Conservation (phyloP, 768 basidiomycete genomes). For the Butyriboletus loyo region DNA sequence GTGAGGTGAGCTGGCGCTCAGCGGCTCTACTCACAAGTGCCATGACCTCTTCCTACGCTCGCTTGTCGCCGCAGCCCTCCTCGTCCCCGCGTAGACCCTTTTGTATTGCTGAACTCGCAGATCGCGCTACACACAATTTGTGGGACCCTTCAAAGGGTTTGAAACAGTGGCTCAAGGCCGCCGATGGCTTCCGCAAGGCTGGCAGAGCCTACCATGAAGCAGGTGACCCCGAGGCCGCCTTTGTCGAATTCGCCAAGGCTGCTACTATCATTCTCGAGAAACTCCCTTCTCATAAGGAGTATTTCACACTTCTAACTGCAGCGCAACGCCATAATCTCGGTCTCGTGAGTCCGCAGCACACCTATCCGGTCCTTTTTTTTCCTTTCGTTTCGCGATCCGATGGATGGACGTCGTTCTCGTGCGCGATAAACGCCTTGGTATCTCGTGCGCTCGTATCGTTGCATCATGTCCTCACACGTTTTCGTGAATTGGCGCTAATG, state of each 20-base stretch:
- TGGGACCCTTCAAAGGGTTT: conserved; percentile 59
- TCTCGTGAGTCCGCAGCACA: conserved; percentile 51
- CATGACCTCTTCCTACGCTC: conserved; percentile 23
- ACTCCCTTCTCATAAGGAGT: conserved; percentile 71
- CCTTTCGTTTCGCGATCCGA: conserved; percentile 1
- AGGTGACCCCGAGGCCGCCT: conserved; percentile 67
- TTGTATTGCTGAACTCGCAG: conserved; percentile 65
- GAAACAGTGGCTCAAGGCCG: conserved; percentile 64
- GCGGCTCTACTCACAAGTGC: conserved; percentile 11
- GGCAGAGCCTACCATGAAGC: conserved; percentile 46
- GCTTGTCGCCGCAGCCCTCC: conserved; percentile 13
- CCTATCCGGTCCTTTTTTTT: background rate
- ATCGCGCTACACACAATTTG: conserved; percentile 51
- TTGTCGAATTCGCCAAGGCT: conserved; percentile 67
- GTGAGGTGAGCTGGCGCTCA: conserved; percentile 15
- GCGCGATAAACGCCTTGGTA: background rate
- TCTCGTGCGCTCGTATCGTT: background rate
- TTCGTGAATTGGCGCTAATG: conserved; percentile 14
- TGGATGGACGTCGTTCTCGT: background rate
- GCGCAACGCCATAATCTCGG: conserved; percentile 66
- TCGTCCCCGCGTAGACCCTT: conserved; percentile 41
- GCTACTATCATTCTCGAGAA: conserved; percentile 78
- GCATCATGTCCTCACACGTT: background rate
- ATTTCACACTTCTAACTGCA: conserved; percentile 48
- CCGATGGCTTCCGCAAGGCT: conserved; percentile 58